Evolutionary conservation across 1,284 basidiomycete species (phyloP).

Genomic region (Grifola frondosa): DNA sequence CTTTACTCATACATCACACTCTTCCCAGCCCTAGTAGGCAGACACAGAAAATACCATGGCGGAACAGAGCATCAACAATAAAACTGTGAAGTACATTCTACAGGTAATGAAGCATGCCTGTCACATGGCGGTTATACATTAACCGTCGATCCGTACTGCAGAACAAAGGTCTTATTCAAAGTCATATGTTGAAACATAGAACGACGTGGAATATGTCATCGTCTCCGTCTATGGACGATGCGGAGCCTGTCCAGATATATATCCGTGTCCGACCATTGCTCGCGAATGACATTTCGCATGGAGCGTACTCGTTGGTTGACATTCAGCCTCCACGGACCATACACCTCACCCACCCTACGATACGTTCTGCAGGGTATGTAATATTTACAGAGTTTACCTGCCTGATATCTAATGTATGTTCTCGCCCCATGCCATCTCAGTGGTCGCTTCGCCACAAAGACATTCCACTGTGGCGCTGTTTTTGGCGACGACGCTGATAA

Average conservation of each 20-base stretch:
- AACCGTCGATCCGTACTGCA: too few relatives aligned
- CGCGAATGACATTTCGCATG: not conserved
- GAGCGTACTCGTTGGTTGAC: conserved; percentile 2
- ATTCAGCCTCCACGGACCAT: conserved; percentile 3
- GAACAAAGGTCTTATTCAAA: conserved; percentile 2
- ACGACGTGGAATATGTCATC: not conserved
- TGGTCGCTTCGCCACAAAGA: conserved; percentile 5
- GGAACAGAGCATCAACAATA: too few relatives aligned
- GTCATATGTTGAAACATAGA: conserved; percentile 1
- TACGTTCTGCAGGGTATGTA: not conserved
- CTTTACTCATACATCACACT: too few relatives aligned
- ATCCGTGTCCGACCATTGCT: conserved; percentile 5
- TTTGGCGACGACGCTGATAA: not conserved
- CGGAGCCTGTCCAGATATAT: not conserved
- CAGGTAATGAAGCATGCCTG: too few relatives aligned
- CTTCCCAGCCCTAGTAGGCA: too few relatives aligned
- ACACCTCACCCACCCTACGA: conserved; percentile 4
- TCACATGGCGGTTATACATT: too few relatives aligned
- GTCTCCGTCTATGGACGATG: not conserved
- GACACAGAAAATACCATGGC: too few relatives aligned
- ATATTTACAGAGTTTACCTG: not conserved
- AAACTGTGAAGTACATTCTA: too few relatives aligned
- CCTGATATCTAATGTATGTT: not conserved
- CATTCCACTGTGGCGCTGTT: not conserved
- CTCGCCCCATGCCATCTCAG: too few relatives aligned